Percentiles rank a stretch among this genome's conserved stretches.
phyloP scores from a whole-genome alignment of 441 rosid species.

The Codiaeum variegatum region DNA sequence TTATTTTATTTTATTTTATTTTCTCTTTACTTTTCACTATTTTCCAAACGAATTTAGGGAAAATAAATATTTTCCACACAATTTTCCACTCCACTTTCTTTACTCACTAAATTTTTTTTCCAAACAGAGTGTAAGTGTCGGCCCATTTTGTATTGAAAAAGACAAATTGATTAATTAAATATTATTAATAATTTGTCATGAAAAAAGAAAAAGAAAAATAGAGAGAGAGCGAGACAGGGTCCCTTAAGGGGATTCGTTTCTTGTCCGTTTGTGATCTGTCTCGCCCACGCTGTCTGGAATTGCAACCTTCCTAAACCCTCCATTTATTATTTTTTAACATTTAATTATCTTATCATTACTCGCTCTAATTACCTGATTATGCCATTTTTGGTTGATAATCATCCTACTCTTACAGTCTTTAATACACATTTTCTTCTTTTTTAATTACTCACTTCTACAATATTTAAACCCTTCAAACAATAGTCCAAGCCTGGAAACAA shows the following conservation, averaged over 20 bases:
- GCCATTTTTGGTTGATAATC: neutral
- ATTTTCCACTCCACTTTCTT: too few species aligned
- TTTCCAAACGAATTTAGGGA: too few species aligned
- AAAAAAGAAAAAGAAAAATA: neutral
- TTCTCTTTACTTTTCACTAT: too few species aligned
- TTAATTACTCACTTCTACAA: neutral
- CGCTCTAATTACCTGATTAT: neutral
- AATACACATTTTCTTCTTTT: neutral
- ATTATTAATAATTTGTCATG: neutral
- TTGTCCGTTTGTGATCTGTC: slow-evolving; percentile 21
- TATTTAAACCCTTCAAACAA: neutral
- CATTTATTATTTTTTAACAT: neutral
- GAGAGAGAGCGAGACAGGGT: neutral
- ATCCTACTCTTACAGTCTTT: neutral
- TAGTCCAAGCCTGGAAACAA: neutral
- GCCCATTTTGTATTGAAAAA: neutral
- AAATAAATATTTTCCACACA: too few species aligned
- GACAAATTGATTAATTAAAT: neutral
- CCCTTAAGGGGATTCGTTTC: slow-evolving; percentile 22
- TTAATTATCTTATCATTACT: neutral
- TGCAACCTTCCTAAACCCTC: slow-evolving; percentile 8
- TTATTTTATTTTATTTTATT: too few species aligned
- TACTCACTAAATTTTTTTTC: too few species aligned
- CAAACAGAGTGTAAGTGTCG: too few species aligned
- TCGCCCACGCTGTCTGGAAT: neutral